phyloP scores from a whole-genome alignment of 129 eudicot species.

The Ambrosia artemisiifolia region DNA sequence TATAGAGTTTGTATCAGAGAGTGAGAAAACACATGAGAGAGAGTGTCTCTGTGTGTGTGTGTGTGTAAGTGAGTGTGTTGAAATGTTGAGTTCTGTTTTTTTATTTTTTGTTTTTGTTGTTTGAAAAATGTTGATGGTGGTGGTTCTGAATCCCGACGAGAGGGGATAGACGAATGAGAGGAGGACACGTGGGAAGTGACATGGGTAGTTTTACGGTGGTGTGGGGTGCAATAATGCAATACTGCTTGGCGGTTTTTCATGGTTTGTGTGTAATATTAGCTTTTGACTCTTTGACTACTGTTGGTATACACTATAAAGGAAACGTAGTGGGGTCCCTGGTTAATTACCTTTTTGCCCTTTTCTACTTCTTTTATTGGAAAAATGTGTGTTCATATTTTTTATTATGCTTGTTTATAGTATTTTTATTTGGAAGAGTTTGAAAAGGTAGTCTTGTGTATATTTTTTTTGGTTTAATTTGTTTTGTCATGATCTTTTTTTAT shows the following conservation, averaged over 20 bases:
- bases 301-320: slow-evolving; percentile 17
- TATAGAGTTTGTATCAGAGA: too few relatives aligned
- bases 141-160: slow-evolving; percentile 48
- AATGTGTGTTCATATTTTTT: too few relatives aligned
- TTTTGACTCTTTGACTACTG: slow-evolving; percentile 39
- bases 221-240: slow-evolving; percentile 36
- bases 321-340: slow-evolving; percentile 18
- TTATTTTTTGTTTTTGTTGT: not conserved
- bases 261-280: slow-evolving; percentile 20
- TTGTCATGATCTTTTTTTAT: too few relatives aligned
- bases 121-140: not conserved
- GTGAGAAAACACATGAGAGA: slow-evolving; percentile 47
- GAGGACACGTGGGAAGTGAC: slow-evolving; percentile 36
- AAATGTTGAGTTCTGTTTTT: slow-evolving; percentile 4
- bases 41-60: slow-evolving; percentile 19
- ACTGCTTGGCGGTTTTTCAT: slow-evolving; percentile 31
- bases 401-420: too few relatives aligned
- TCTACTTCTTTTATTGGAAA: not conserved
- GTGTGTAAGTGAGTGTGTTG: slow-evolving; percentile 6
- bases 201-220: slow-evolving; percentile 32
- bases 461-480: too few relatives aligned
- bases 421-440: too few relatives aligned
- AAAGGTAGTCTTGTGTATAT: too few relatives aligned
- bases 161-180: slow-evolving; percentile 29
- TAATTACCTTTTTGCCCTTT: slow-evolving; percentile 27